Base-by-base conservation (phyloP, 108 stramenopile genomes). In the Aurantiochytrium sp. region DNA sequence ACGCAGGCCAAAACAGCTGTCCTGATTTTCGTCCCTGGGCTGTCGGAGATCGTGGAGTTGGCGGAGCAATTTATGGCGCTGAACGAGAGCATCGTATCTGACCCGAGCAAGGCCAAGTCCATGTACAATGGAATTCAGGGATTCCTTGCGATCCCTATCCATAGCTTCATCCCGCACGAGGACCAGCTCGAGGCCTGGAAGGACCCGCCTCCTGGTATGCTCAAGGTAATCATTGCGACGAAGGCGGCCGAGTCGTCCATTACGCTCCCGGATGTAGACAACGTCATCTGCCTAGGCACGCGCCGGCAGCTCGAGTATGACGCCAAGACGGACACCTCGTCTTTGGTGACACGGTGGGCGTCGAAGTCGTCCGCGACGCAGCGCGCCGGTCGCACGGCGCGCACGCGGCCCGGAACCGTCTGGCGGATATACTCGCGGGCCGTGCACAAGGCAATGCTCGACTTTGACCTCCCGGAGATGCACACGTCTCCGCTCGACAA, bases 331-430 rank as follows among this genome's bases (percentile, higher is more conserved):
- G 39, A 12, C n/a, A 27, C 59, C 5, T 31, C 30, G 0, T 24
- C 68, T 19, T 30, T 68, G 5, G n/a, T 87, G 4, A 30, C 30
- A n/a, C 68, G 39, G 2, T 59, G 68, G 41, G 39, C 88, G 4
- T 36, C 32, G 5, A 68, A 87, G 69, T 88, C 87, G 31, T 73
- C 68, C 22, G 81, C 87, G 8, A 59, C 45, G 27, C 87, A 87
- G 36, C 65, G 87, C 6, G 87, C 87, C 12, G 87, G 87, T 27
- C 59, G 87, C 12, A 59, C 87, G 1, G 87, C 36, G 41, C 59
- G 87, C 45, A 73, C 69, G 27, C 24, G 55, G 24, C 45, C 65
- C 15, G 87, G 87, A 5, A 68, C 27, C 0, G 59, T 45, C 12
- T 73, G 30, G 24, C 87, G 86, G 6, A 6, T 87, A 87, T 87